Percentiles rank a stretch among this genome's conserved stretches.
Conservation (phyloP, 176 grass and related monocot species). For the Juncus effusus region DNA sequence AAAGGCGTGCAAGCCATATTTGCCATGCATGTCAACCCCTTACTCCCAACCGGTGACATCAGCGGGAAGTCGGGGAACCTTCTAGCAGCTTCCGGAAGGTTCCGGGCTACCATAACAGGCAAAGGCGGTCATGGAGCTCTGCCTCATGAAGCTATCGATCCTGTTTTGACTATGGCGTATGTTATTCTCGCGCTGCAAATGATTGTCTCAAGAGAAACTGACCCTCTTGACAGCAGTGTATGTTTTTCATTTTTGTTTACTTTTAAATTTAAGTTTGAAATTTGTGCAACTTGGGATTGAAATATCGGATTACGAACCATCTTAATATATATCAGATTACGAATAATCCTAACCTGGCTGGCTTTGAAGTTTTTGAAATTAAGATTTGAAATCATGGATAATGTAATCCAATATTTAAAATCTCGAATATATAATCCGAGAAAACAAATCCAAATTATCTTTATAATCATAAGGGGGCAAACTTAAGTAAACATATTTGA, state of each 20-base stretch:
- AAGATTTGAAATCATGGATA: no score
- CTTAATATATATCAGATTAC: no score
- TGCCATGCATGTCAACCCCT: conserved; percentile 38
- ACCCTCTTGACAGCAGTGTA: conserved; percentile 63
- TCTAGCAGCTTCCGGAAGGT: conserved; percentile 56
- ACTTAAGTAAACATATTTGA: no score
- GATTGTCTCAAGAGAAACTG: conserved; percentile 49
- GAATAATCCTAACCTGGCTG: no score
- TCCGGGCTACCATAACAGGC: conserved; percentile 47
- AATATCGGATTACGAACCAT: not conserved
- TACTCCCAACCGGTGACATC: conserved; percentile 29
- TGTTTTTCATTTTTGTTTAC: not conserved
- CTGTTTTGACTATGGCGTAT: conserved; percentile 36
- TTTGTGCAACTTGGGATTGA: not conserved
- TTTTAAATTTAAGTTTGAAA: not conserved
- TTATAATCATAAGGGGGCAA: no score
- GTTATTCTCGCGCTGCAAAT: conserved; percentile 56
- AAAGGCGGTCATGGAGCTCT: conserved; percentile 66
- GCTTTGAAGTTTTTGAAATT: no score
- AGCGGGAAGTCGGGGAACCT: conserved; percentile 44
- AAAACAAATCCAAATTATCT: no score
- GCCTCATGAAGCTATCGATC: conserved; percentile 46
- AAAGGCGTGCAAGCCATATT: conserved; percentile 54
- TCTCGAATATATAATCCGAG: no score
- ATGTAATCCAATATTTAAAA: no score